Base-by-base conservation (phyloP, 1,284 basidiomycete genomes). In the Hemileia vastatrix region DNA sequence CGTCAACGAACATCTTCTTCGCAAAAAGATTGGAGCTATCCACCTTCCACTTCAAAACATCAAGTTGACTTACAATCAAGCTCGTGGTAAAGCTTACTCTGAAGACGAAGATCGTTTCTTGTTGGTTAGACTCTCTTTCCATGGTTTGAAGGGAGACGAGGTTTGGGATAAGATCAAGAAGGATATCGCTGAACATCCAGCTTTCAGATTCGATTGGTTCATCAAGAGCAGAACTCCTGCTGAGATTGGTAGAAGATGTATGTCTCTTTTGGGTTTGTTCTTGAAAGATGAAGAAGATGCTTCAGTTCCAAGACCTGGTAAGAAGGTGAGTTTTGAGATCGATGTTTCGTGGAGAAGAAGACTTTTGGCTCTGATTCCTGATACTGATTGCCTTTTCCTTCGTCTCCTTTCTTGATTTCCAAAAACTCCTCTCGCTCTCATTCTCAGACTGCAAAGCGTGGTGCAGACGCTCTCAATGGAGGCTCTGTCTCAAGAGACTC, bases 141-240 rank as follows among this genome's bases (percentile, higher is more conserved):
- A 97, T 73, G 92, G 93, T 11, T 85, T 97, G 79, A 84, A 86
- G 61, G 80, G 84, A 23, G 93, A 95, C 62, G 92, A 96, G 71
- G 87, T 91, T 36, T 96, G 92, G 73, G 94, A 98, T 72, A 79
- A 86, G 54, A 96, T 98, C 79, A 96, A 95, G 81, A 84, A 86
- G 77, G 94, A 98, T 77, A 90, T 97, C 64, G 86, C 86, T 43
- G 89, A 92, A 76, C 93, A 91, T 77, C 90, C 90, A 0, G 86
- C 92, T 15, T 98, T 97, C 79, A 80, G 91, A 54, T 95, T 96
- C 70, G 92, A 96, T 74, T 96, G 92, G 93, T 97, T 97, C 80
- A 90, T 97, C 82, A 96, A 96, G 80, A 89, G 86, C 67, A 80
- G 94, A 55, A 92, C 88, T 23, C 86, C 90, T 8, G 85, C 89